phyloP scores from a whole-genome alignment of 192 early-diverging fungal species.

The Spizellomyces sp. region DNA sequence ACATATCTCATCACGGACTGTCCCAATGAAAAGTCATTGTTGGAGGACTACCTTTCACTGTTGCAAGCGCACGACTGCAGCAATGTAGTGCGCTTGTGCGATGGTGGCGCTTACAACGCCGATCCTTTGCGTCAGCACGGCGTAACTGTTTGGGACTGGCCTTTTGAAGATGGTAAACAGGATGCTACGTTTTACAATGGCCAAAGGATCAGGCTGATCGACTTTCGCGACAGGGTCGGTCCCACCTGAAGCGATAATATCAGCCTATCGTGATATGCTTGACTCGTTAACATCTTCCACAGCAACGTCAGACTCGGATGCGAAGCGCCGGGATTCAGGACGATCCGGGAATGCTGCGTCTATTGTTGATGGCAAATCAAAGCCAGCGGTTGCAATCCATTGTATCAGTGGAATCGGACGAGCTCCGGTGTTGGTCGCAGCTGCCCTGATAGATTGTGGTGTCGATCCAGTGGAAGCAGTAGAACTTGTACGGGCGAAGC shows the following conservation, averaged over 20 bases:
- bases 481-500: conserved; percentile 62
- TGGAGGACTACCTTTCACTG: neutral
- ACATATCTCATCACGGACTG: conserved; percentile 32
- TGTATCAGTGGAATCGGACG: conserved; percentile 95
- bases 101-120: conserved; percentile 73
- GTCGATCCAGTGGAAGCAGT: conserved; percentile 75
- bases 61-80: conserved; percentile 52
- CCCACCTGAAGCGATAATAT: conserved; percentile 38
- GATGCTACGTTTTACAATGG: neutral
- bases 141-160: conserved; percentile 77
- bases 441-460: conserved; percentile 74
- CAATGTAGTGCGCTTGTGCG: conserved; percentile 83
- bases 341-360: too few species aligned
- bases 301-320: neutral
- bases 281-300: conserved; percentile 26
- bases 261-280: conserved; percentile 61
- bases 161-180: conserved; percentile 80
- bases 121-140: conserved; percentile 59
- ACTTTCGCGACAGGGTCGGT: conserved; percentile 45
- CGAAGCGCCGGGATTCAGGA: too few species aligned
- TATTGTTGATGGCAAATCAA: neutral
- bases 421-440: conserved; percentile 87
- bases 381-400: conserved; percentile 67
- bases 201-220: neutral
- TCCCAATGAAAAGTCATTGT: conserved; percentile 3